Conservation (phyloP, 148 eudicot species). For the Rhododendron mucronatum region DNA sequence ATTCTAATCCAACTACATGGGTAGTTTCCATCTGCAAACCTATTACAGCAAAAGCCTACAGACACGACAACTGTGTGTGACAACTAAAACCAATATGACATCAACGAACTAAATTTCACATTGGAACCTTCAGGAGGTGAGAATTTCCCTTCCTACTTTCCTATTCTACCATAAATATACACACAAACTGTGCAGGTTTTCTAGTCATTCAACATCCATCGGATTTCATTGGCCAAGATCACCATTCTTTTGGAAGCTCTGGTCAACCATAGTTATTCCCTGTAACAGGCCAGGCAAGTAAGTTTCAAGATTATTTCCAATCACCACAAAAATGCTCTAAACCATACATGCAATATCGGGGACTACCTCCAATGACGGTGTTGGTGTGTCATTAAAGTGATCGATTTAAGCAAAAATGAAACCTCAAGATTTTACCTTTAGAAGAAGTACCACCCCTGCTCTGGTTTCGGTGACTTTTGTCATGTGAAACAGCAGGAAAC, state of each 20-base stretch:
- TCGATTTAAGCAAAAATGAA: neutral
- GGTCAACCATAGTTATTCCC: conserved; percentile 10
- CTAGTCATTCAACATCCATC: conserved; percentile 4
- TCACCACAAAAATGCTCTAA: neutral
- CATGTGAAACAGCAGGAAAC: conserved; percentile 60
- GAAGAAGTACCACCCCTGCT: conserved; percentile 21
- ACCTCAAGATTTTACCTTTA: conserved; percentile 3
- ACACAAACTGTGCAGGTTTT: conserved; percentile 8
- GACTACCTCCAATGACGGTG: neutral
- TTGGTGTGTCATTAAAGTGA: neutral
- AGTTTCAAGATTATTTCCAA: neutral
- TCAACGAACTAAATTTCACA: conserved; percentile 25
- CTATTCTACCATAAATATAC: conserved; percentile 14
- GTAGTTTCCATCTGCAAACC: conserved; percentile 1
- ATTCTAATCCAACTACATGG: conserved; percentile 1
- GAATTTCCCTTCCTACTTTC: conserved; percentile 14
- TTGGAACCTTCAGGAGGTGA: conserved; percentile 6
- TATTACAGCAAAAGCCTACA: neutral
- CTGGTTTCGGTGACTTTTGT: conserved; percentile 49
- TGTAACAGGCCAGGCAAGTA: neutral
- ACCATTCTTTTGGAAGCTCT: conserved; percentile 4
- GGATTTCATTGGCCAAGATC: neutral
- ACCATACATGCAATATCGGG: neutral
- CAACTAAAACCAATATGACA: conserved; percentile 22
- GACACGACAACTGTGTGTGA: conserved; percentile 11